Percentiles rank a stretch among this genome's conserved stretches.
Conservation (phyloP, 1,284 basidiomycete genomes). For the Ustilago crameri region DNA sequence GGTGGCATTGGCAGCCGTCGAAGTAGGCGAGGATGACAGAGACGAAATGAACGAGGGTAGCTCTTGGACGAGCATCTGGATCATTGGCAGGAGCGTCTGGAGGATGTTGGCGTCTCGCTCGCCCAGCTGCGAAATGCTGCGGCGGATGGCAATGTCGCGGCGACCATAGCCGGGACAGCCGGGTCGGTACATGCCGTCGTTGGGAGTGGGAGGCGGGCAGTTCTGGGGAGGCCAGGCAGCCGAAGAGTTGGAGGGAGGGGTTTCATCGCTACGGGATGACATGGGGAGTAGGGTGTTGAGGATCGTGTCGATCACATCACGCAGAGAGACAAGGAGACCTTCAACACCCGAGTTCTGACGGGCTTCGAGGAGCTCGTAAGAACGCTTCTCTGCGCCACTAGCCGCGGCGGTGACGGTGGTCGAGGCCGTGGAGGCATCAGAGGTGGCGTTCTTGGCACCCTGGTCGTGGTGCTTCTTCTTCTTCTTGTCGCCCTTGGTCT, state of each 20-base stretch:
- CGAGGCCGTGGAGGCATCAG: slow-evolving; percentile 2
- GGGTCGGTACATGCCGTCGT: slow-evolving; percentile 57
- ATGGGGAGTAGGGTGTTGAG: slow-evolving; percentile 57
- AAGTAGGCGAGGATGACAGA: slow-evolving; percentile 20
- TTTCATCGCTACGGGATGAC: slow-evolving; percentile 37
- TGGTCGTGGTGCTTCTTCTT: slow-evolving; percentile 17
- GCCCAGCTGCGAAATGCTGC: slow-evolving; percentile 32
- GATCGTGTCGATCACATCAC: slow-evolving; percentile 51
- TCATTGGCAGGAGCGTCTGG: slow-evolving; percentile 42
- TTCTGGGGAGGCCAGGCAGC: slow-evolving; percentile 36
- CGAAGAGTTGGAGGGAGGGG: slow-evolving; percentile 9
- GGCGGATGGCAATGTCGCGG: slow-evolving; percentile 38
- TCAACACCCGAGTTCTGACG: slow-evolving; percentile 44
- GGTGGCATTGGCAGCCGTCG: slow-evolving; percentile 22
- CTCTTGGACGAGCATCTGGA: slow-evolving; percentile 47
- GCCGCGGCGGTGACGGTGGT: too few relatives aligned
- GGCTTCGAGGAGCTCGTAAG: slow-evolving; percentile 24
- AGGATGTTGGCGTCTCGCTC: slow-evolving; percentile 45
- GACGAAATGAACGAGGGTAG: slow-evolving; percentile 38
- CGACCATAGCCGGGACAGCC: slow-evolving; percentile 58
- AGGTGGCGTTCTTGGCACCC: slow-evolving; percentile 13
- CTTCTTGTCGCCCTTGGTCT: slow-evolving; percentile 25
- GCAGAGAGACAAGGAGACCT: slow-evolving; percentile 46
- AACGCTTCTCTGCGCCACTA: slow-evolving; percentile 16
- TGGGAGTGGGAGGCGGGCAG: slow-evolving; percentile 52